Base-by-base conservation (phyloP, 768 basidiomycete species). In the Gloeopeniophorella convolvens region DNA sequence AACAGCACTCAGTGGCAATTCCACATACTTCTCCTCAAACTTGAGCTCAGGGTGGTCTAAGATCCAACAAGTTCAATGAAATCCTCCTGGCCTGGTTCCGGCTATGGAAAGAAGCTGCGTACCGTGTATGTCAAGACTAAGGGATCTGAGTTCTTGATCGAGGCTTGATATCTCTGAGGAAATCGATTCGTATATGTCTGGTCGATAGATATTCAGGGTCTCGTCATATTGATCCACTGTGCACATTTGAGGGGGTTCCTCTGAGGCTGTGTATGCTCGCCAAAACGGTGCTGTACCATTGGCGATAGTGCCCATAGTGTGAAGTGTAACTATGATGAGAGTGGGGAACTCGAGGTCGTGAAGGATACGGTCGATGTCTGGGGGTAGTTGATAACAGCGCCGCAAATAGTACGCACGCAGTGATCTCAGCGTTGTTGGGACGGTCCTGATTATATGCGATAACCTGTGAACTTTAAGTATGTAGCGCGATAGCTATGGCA, bases 41-140 rank as follows among this genome's bases (percentile, higher is more conserved):
- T 64, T 72, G 12, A 86, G 66, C 62, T 89, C 87, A 2, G 86
- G 86, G 56, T 82, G 82, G 15, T 71, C 87, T 89, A 59, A 20
- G 13, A 16, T 39, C 31, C 9, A 32, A 6, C 31, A 10, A 20
- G 33, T 40, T 47, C 43, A 55, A 26, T 23, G 43, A 32, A 23
- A 8, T 30, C n/a, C 16, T n/a, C 16, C 24, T 9, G 42, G 7
- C n/a, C n/a, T 26, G 5, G n/a, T n/a, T n/a, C n/a, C n/a, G n/a
- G n/a, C n/a, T n/a, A n/a, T n/a, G n/a, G n/a, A n/a, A n/a, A n/a
- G n/a, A n/a, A 2, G 10, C 3, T 8, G 48, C 72, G 32, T 59
- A 84, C 86, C 76, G 54, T 84, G 85, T 16, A 91, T 86, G 59
- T 85, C 81, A 26, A 85, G 65, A 60, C 85, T 89, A 16, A 90